Evolutionary conservation across 345 rosid species (phyloP), one percentile per base, ranked within the genome.

Genomic region (Murraya paniculata): DNA sequence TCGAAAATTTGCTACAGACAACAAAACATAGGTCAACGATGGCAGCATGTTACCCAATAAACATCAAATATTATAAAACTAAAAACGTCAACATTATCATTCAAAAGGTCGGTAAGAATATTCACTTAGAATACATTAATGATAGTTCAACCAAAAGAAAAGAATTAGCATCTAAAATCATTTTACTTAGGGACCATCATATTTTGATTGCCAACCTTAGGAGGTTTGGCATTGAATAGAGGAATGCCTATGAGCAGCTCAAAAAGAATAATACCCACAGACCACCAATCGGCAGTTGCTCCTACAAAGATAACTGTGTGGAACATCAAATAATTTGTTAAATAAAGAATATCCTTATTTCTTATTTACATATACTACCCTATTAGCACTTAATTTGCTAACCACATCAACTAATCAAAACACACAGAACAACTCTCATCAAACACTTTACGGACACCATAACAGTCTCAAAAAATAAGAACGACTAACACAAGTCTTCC

Each of bases 251-350:
- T 97, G 48, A 96, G 92, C 85, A 96, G 39, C n/a, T 96, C 98
- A 84, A 87, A 96, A 48, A 94, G 95, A 86, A 94, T 90, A 70
- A 96, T 78, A 64, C 99, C 99, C 27, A 94, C 95, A 62, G 98
- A 96, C 98, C 99, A 96, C 99, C 98, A 94, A 86, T 96, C 98
- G 60, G 99, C 97, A 67, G 98, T 92, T 84, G 88, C 89, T 81
- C 94, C 97, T 96, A 73, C 69, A 83, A 77, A 71, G 79, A 71
- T 64, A 74, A 77, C 59, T 80, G 45, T 39, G 1, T 38, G 10
- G 41, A 38, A 1, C 10, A 38, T 38, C 41, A 38, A 38, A 38
- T 38, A 38, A 38, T 38, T 0, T 38, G 6, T 38, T 38, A 7
- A 38, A 38, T 7, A 36, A 36, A 36, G 9, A 62, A 56, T 71